These are phyloP conservation scores for Hypomyces rosellus DNA, from an alignment of 2,329 filamentous ascomycete species.

Conservation along the genomic window DNA sequence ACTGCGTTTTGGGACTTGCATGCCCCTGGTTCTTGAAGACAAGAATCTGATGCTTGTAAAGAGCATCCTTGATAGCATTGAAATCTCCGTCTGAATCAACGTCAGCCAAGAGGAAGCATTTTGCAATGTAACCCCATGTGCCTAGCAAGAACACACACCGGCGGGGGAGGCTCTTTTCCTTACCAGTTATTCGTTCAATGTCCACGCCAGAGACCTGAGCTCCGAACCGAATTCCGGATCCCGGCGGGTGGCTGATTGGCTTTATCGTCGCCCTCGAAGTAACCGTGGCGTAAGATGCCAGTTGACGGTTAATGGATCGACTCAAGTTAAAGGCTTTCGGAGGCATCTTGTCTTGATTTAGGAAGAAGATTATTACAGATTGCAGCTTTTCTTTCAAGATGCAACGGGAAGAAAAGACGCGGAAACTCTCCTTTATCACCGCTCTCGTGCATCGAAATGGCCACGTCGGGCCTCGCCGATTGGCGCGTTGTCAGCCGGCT, in stretches of 20 bases:
- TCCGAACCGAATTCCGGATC: conserved; percentile 50
- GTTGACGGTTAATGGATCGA: neutral
- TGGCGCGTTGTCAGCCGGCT: too few relatives aligned
- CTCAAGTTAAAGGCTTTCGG: too few relatives aligned
- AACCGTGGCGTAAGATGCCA: conserved; percentile 9
- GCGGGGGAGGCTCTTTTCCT: conserved; percentile 20
- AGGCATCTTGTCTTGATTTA: too few relatives aligned
- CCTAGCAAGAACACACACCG: too few relatives aligned
- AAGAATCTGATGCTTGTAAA: conserved; percentile 64
- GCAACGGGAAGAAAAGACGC: too few relatives aligned
- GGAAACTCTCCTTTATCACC: too few relatives aligned
- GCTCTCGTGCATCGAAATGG: too few relatives aligned
- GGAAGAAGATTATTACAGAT: too few relatives aligned
- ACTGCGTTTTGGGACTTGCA: conserved; percentile 64
- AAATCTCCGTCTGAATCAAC: conserved; percentile 53
- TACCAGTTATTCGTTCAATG: conserved; percentile 57
- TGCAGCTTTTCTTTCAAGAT: too few relatives aligned
- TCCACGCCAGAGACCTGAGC: conserved; percentile 52
- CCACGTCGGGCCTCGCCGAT: too few relatives aligned
- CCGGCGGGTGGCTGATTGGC: conserved; percentile 11
- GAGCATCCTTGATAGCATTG: conserved; percentile 53
- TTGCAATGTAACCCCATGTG: too few relatives aligned
- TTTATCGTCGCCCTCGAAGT: conserved; percentile 7
- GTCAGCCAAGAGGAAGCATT: neutral
- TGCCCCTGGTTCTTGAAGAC: conserved; percentile 63